These are phyloP conservation scores for Moesziomyces globuligerus DNA, from an alignment of 1,284 basidiomycete species.

Conservation along the genomic window DNA sequence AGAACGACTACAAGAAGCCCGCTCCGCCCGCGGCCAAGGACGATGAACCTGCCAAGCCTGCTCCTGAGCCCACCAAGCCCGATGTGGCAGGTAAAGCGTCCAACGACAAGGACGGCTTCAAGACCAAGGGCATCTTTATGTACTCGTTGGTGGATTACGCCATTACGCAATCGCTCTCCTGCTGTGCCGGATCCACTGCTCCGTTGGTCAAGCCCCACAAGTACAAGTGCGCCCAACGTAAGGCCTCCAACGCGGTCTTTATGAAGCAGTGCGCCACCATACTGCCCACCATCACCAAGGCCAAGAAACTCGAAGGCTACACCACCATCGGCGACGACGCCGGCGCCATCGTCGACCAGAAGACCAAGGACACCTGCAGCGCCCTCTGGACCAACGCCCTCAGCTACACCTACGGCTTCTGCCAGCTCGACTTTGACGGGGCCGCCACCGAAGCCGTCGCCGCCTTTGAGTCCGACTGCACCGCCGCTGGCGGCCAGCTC, in stretches of 20 bases:
- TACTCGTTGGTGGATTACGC: slow-evolving; percentile 33
- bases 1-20: slow-evolving; percentile 16
- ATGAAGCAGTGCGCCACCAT: slow-evolving; percentile 28
- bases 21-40: slow-evolving; percentile 5
- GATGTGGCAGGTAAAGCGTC: slow-evolving; percentile 8
- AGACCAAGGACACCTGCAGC: slow-evolving; percentile 29
- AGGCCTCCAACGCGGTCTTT: slow-evolving; percentile 14
- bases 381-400: slow-evolving; percentile 32
- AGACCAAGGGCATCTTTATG: slow-evolving; percentile 23
- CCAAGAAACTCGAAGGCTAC: slow-evolving; percentile 20
- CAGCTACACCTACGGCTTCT: slow-evolving; percentile 32
- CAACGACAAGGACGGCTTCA: slow-evolving; percentile 34
- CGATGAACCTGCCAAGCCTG: not conserved
- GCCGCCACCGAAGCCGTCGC: slow-evolving; percentile 15
- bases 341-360: slow-evolving; percentile 26
- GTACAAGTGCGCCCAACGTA: slow-evolving; percentile 32
- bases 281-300: slow-evolving; percentile 18
- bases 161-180: slow-evolving; percentile 23
- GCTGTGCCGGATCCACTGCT: slow-evolving; percentile 15
- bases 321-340: slow-evolving; percentile 14
- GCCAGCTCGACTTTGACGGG: slow-evolving; percentile 26
- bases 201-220: slow-evolving; percentile 22
- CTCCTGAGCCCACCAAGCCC: slow-evolving; percentile 1
- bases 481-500: slow-evolving; percentile 14
- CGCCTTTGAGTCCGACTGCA: slow-evolving; percentile 26